Percentiles rank a stretch among this genome's conserved stretches.
These are phyloP conservation scores for Fusarium subtropicale DNA, from an alignment of 2,329 filamentous ascomycete species.

Conservation along the genomic window DNA sequence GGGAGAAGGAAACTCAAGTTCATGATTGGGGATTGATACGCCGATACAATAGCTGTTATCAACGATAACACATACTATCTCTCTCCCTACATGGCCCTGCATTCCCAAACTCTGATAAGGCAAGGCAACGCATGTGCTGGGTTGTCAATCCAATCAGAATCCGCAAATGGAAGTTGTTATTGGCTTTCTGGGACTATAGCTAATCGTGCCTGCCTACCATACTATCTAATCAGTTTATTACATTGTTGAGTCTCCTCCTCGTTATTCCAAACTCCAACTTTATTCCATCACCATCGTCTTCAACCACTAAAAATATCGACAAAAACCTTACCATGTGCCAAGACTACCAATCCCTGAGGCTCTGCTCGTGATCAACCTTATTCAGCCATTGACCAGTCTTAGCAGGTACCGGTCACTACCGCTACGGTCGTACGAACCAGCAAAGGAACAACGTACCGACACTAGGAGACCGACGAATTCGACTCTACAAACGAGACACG, in stretches of 20 bases:
- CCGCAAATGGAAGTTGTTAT: conserved; percentile 17
- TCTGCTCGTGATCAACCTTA: conserved; percentile 23
- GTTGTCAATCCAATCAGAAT: conserved; percentile 11
- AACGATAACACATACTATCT: background rate
- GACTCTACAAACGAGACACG: conserved; percentile 19
- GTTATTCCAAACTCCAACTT: conserved; percentile 3
- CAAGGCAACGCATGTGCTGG: conserved; percentile 9
- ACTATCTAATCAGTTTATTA: conserved; percentile 15
- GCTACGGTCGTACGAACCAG: conserved; percentile 7
- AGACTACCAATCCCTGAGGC: conserved; percentile 14
- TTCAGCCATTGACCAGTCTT: conserved; percentile 8
- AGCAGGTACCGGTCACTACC: background rate
- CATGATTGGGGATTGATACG: background rate
- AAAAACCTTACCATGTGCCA: background rate
- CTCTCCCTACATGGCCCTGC: conserved; percentile 9
- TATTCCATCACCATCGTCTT: background rate
- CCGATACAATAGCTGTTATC: background rate
- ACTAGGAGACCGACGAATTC: conserved; percentile 5
- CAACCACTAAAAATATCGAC: background rate
- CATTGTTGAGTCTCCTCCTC: background rate
- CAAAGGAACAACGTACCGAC: conserved; percentile 16
- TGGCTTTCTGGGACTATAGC: background rate
- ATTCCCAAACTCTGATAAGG: conserved; percentile 23
- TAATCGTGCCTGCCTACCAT: background rate
- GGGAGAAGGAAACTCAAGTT: conserved; percentile 4